phyloP scores from a whole-genome alignment of 78 protist genomes.

The Diacronema lutheri region DNA sequence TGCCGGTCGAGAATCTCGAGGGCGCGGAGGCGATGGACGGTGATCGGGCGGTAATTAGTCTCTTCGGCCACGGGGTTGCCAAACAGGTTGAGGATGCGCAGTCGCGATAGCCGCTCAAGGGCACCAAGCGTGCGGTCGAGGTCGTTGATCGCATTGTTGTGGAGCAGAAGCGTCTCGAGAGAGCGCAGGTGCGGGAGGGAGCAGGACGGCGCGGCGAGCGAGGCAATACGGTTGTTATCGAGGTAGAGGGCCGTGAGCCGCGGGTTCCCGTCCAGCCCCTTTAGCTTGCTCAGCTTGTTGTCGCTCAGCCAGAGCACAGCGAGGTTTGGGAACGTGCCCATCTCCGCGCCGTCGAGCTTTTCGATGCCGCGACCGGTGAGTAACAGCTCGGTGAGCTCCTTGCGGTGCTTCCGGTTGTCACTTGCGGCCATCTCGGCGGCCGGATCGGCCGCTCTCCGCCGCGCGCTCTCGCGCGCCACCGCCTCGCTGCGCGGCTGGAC shows the following conservation, averaged over 20 bases:
- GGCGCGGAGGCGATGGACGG: background rate
- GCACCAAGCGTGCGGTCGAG: background rate
- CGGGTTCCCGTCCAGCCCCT: conserved; percentile 8
- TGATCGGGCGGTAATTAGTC: background rate
- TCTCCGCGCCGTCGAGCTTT: background rate
- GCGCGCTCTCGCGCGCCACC: no score
- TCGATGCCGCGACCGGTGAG: background rate
- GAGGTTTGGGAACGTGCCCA: background rate
- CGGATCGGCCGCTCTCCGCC: no score
- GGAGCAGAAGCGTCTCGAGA: background rate
- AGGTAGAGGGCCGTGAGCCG: background rate
- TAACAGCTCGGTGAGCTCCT: background rate
- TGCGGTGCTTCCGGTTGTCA: no score
- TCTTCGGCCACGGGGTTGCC: conserved; percentile 15
- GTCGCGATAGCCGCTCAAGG: background rate
- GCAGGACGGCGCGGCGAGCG: background rate
- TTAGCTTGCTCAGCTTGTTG: conserved; percentile 5
- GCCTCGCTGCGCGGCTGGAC: no score
- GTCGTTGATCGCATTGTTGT: background rate
- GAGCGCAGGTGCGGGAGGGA: background rate
- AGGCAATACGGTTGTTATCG: background rate
- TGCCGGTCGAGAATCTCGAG: background rate
- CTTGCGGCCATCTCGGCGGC: no score
- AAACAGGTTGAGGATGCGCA: background rate
- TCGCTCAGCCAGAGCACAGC: conserved; percentile 16